These are phyloP conservation scores for Coelastrella sp. DNA, from an alignment of 139 green algal species.

Conservation along the genomic window DNA sequence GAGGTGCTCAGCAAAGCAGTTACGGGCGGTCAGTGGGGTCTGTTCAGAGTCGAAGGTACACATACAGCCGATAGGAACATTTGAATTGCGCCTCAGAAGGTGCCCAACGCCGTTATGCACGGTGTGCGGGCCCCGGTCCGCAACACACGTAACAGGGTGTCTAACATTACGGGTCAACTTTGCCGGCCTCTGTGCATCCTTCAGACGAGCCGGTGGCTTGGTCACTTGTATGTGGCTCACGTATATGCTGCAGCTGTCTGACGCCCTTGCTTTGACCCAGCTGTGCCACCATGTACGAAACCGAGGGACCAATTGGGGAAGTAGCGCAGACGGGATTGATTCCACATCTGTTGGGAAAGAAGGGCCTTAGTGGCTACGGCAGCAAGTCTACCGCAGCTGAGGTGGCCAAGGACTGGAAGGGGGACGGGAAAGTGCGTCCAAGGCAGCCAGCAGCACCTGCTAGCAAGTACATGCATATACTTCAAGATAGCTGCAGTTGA, in stretches of 20 bases:
- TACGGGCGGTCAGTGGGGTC: no score
- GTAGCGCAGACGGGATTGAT: background rate
- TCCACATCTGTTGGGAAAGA: background rate
- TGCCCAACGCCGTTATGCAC: no score
- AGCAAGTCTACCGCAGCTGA: constrained; percentile 27
- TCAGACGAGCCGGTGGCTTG: no score
- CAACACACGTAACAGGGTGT: background rate
- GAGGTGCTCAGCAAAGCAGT: no score
- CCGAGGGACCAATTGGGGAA: constrained; percentile 3
- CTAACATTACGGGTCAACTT: background rate
- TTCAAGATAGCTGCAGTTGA: no score
- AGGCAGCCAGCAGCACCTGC: background rate
- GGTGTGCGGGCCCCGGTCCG: background rate
- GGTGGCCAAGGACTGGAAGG: constrained; percentile 42
- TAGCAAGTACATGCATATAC: background rate
- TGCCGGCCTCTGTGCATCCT: no score
- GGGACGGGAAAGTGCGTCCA: constrained; percentile 26
- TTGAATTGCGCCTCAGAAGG: no score
- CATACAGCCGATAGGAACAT: no score
- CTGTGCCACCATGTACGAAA: constrained; percentile 1
- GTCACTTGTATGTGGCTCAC: no score
- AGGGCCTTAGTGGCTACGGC: constrained; percentile 40
- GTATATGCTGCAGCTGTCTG: background rate
- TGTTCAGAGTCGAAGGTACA: no score
- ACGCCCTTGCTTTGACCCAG: background rate